Conservation (phyloP, 1,284 basidiomycete species). For the Neotropicomus parvogracilis region DNA sequence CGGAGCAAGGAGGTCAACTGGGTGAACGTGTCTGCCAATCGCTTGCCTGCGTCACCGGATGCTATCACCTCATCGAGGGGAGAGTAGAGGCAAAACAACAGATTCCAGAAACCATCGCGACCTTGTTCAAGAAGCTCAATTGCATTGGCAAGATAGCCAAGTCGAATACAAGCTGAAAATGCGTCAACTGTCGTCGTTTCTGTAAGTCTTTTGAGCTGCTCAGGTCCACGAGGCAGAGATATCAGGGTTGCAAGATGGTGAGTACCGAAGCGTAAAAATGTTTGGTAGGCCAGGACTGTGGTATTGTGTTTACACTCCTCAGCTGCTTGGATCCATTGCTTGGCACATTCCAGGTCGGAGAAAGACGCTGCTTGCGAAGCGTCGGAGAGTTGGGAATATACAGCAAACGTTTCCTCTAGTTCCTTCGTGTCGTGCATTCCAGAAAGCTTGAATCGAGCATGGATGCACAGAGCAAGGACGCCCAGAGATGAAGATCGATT, state of each 20-base stretch:
- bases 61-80: background rate
- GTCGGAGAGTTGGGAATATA: background rate
- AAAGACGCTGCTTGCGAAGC: background rate
- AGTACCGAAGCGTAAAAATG: background rate
- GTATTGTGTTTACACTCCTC: background rate
- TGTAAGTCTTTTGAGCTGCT: background rate
- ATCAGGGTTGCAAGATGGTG: background rate
- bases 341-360: background rate
- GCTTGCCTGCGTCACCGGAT: background rate
- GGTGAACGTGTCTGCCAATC: background rate
- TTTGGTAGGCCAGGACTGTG: background rate
- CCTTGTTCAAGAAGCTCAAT: conserved; percentile 3
- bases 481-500: background rate
- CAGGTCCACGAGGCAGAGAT: background rate
- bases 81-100: background rate
- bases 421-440: background rate
- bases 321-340: background rate
- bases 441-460: background rate
- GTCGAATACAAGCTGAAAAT: background rate
- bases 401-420: background rate
- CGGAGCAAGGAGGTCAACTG: background rate
- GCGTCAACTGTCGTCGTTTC: background rate
- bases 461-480: background rate
- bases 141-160: background rate
- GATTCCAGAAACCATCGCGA: background rate